Conservation (phyloP, 768 basidiomycete genomes). For the Rhizopogon sp. region DNA sequence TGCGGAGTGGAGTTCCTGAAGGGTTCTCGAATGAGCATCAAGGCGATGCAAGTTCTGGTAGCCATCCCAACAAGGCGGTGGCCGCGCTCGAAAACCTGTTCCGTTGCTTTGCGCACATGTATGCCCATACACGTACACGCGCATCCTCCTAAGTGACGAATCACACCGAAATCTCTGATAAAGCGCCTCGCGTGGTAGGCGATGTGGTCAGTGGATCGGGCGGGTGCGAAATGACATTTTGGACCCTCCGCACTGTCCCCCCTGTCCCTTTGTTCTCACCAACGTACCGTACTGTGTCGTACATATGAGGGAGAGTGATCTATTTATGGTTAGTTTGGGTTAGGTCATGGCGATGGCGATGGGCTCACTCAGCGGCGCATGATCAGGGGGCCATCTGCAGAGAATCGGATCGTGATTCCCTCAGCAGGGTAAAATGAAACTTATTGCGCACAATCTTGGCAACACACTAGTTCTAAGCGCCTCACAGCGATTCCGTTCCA, state of each 20-base stretch:
- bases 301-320: neutral
- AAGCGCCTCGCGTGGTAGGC: neutral
- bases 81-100: conserved; percentile 2
- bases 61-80: conserved; percentile 22
- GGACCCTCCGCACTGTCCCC: conserved; percentile 2
- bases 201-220: neutral
- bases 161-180: neutral
- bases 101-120: neutral
- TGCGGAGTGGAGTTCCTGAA: neutral
- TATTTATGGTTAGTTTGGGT: conserved; percentile 2
- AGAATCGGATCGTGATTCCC: neutral
- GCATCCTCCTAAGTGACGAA: neutral
- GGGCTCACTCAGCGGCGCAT: neutral
- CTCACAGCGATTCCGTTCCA: neutral
- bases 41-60: conserved; percentile 27
- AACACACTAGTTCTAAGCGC: neutral
- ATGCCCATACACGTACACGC: neutral
- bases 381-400: neutral
- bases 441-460: neutral
- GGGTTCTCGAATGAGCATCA: conserved; percentile 24
- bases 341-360: conserved; percentile 6
- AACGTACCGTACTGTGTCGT: conserved; percentile 1
- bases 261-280: conserved; percentile 3
- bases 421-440: neutral
- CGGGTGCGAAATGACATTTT: neutral